Base-by-base conservation (phyloP, 441 rosid genomes). In the Viola pubescens region DNA sequence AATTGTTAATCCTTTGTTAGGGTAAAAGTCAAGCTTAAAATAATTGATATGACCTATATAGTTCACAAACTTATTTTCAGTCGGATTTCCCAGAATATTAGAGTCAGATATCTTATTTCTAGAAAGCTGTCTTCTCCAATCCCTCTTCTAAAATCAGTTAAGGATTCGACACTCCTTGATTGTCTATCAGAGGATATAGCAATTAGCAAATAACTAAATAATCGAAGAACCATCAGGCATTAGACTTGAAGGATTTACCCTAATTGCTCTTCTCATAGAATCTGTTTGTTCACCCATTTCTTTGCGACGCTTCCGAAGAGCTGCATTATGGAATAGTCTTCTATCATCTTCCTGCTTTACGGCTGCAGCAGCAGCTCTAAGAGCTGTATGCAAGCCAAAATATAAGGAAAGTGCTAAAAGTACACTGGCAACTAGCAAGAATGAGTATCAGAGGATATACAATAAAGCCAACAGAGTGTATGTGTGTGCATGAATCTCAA, bases 331-430 rank as follows among this genome's bases (percentile, higher is more conserved):
- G 75, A 92, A 89, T 56, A 87, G 82, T 75, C 95, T 76, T 60
- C 90, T 78, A 62, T 89, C 87, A 79, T 89, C 98, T 75, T 92
- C 95, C 59, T 79, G 95, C 82, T 82, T 92, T 60, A 89, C 80
- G 62, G 97, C 86, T 60, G 75, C 79, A 54, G 98, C 97, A 6
- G 95, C 97, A 73, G 98, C 97, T 82, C 97, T 81, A 56, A 92
- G 83, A 65, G 94, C 98, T 92, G 76, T 46, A 43, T 60, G 66
- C 64, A 61, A 60, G 67, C 57, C 42, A 73, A 37, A 69, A 60
- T 65, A 54, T 52, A 14, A 67, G 64, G 14, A 55, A 48, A 42
- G 37, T 1, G 47, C 10, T 42, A 64, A 54, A 53, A 52, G 59
- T 40, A 34, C 52, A 52, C 3, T 7, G 2, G 34, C 16, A 60